Conservation (phyloP, 106 monocot genomes). For the Amphibolis antarctica region DNA sequence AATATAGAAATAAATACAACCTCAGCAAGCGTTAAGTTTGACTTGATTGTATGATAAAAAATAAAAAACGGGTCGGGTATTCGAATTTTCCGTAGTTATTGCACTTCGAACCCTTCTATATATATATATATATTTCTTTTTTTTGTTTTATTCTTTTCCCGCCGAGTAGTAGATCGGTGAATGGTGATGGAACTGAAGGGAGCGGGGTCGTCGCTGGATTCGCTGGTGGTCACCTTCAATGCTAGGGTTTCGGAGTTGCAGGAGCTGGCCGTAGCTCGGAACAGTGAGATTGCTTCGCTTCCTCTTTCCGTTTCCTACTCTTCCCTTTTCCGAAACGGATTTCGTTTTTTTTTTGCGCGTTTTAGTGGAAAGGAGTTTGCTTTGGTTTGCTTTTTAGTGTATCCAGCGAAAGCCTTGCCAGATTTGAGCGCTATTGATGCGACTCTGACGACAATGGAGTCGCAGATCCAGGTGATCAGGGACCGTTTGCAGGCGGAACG, state of each 20-base stretch:
- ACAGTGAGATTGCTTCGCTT: slow-evolving; percentile 36
- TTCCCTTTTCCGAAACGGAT: background rate
- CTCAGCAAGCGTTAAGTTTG: no score
- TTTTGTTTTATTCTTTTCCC: background rate
- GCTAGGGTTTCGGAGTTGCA: slow-evolving; percentile 60
- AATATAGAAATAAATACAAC: no score
- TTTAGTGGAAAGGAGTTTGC: background rate
- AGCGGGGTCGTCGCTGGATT: slow-evolving; percentile 57
- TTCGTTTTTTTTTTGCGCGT: background rate
- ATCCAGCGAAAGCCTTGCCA: slow-evolving; percentile 37
- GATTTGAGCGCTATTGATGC: slow-evolving; percentile 63
- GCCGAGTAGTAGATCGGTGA: background rate
- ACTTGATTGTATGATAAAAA: no score
- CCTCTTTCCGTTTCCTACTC: background rate
- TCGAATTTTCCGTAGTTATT: no score
- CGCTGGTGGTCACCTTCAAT: slow-evolving; percentile 60
- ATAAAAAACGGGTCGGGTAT: no score
- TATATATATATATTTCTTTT: no score
- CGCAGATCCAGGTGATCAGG: slow-evolving; percentile 66
- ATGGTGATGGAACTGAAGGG: slow-evolving; percentile 61
- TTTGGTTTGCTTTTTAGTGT: slow-evolving; percentile 33
- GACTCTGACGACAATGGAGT: slow-evolving; percentile 57
- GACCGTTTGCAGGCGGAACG: slow-evolving; percentile 61
- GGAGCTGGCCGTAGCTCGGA: slow-evolving; percentile 79
- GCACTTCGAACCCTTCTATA: no score